A percentile compares a stretch with the other conserved stretches of the same genome.
Conservation (phyloP, 805 yeast species). For the Suhomyces canberraensis region DNA sequence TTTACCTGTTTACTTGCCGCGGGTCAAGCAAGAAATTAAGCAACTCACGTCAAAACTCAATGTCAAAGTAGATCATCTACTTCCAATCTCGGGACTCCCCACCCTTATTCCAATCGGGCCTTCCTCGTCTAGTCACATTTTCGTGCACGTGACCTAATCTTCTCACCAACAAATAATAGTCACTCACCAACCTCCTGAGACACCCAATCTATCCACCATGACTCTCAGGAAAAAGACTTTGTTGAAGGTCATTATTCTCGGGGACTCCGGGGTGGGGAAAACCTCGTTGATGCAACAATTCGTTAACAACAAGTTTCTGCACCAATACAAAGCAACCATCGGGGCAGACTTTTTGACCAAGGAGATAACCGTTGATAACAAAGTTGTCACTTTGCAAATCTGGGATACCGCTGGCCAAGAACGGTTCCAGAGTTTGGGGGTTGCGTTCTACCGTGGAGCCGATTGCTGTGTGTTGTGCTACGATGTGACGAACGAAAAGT, state of each 20-base stretch:
- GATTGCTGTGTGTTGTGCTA: slow-evolving; percentile 96
- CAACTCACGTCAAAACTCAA: no score
- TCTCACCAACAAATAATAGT: not conserved
- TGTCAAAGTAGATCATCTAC: no score
- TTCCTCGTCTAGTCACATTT: no score
- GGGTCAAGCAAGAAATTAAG: no score
- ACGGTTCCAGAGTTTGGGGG: slow-evolving; percentile 93
- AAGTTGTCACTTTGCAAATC: slow-evolving; percentile 75
- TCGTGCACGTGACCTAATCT: not conserved
- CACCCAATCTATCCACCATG: no score
- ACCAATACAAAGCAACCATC: slow-evolving; percentile 95
- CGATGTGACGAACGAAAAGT: slow-evolving; percentile 92
- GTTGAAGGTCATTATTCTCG: slow-evolving; percentile 84
- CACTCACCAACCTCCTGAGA: no score
- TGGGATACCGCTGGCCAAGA: slow-evolving; percentile 99
- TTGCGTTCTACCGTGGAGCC: slow-evolving; percentile 96
- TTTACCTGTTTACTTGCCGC: no score
- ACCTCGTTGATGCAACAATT: slow-evolving; percentile 97
- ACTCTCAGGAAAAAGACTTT: slow-evolving; percentile 71
- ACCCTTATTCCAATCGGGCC: no score
- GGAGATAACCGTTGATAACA: slow-evolving; percentile 82
- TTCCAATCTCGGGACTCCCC: no score
- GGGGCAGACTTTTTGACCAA: slow-evolving; percentile 97
- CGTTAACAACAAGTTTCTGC: slow-evolving; percentile 89
- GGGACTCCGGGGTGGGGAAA: slow-evolving; percentile 97